A percentile compares a stretch with the other conserved stretches of the same genome.
phyloP scores from a whole-genome alignment of 2,329 filamentous ascomycete genomes.

The Alternaria sp. region DNA sequence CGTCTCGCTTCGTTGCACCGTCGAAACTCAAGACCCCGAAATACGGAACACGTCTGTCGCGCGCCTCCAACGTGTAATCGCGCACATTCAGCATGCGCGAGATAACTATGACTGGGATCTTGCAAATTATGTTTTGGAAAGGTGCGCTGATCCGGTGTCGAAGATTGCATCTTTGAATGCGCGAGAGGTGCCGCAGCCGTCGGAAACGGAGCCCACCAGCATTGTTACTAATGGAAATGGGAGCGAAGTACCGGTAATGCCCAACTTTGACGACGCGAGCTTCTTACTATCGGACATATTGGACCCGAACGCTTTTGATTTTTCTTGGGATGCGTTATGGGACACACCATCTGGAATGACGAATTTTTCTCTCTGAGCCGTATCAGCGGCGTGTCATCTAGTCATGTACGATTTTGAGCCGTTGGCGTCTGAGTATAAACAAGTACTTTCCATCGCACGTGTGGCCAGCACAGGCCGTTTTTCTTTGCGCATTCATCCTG shows the following conservation, averaged over 20 bases:
- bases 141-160: slow-evolving; percentile 49
- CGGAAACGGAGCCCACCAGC: slow-evolving; percentile 27
- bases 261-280: slow-evolving; percentile 40
- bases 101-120: slow-evolving; percentile 65
- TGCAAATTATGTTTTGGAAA: slow-evolving; percentile 63
- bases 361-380: no score
- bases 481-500: no score
- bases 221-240: slow-evolving; percentile 20
- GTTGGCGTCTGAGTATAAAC: no score
- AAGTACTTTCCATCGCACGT: no score
- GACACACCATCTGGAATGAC: no score
- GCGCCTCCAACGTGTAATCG: slow-evolving; percentile 59
- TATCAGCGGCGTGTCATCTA: no score
- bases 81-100: slow-evolving; percentile 57
- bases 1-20: slow-evolving; percentile 60
- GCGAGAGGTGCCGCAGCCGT: slow-evolving; percentile 28
- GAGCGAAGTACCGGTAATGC: slow-evolving; percentile 12
- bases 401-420: no score
- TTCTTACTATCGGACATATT: slow-evolving; percentile 44
- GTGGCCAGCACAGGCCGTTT: neutral
- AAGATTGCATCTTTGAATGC: slow-evolving; percentile 46
- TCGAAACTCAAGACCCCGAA: slow-evolving; percentile 60
- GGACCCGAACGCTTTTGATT: slow-evolving; percentile 48
- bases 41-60: slow-evolving; percentile 57
- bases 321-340: slow-evolving; percentile 50